Base-by-base conservation (phyloP, 1,284 basidiomycete genomes). In the Cryptococcus depauperatus region DNA sequence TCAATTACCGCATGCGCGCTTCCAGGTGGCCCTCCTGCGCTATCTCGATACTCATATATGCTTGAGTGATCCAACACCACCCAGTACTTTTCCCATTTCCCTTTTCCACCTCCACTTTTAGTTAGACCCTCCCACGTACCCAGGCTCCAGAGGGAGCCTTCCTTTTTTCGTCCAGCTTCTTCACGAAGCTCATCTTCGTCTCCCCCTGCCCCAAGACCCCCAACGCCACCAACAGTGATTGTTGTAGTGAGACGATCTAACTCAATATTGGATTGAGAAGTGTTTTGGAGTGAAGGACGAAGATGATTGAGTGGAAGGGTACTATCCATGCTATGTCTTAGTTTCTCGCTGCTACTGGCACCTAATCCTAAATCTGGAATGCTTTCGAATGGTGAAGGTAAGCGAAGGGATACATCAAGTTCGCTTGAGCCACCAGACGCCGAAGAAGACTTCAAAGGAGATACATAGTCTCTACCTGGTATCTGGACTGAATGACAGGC, bases 21-120 rank as follows among this genome's bases (percentile, higher is more conserved):
- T 34, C 66, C 66, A 10, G 62, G 54, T 38, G 54, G 55, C 29
- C 59, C n/a, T n/a, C n/a, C 55, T 22, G 55, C 47, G 3, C 25
- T 48, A 43, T 67, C 66, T n/a, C 67, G 62, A 47, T 70, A 69
- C 61, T 71, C 69, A 56, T 69, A 71, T 13, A 71, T 64, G 30
- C 62, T 64, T 6, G 64, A 70, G 43, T 64, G 59, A 38, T 69
- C 67, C 19, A 71, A 48, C 3, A 71, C 70, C 9, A 71, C 68
- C 63, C 66, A 71, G 41, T 63, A 65, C 35, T 65, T 69, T 47
- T 71, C 69, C 68, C 68, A 71, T 39, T 63, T 66, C 32, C 57
- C 52, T 43, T 61, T 63, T 2, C 53, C 52, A 1, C 54, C 56
- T 8, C 53, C 44, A 8, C 51, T 52, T 38, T 57, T 61, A 34